Conservation (phyloP, 352 stramenopile genomes). For the Phytophthora pini region DNA sequence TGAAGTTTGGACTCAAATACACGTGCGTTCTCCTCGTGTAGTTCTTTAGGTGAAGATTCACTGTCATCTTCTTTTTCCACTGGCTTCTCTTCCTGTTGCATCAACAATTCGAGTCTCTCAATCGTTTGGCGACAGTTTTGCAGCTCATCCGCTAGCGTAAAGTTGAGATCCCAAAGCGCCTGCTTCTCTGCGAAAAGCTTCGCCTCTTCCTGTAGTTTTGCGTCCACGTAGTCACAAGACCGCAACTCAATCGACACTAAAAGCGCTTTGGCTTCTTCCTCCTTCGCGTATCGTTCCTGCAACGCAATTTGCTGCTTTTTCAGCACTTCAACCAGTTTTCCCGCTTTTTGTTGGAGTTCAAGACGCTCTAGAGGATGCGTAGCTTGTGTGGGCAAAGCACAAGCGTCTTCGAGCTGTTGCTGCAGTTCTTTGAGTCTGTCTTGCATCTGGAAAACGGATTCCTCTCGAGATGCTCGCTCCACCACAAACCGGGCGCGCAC, state of each 20-base stretch:
- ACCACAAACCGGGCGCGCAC: conserved; percentile 65
- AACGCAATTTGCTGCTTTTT: conserved; percentile 31
- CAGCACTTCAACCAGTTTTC: conserved; percentile 27
- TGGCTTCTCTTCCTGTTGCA: conserved; percentile 23
- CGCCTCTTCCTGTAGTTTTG: conserved; percentile 61
- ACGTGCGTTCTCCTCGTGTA: conserved; percentile 44
- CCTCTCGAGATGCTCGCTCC: conserved; percentile 62
- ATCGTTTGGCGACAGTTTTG: conserved; percentile 44
- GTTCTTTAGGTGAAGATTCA: conserved; percentile 17
- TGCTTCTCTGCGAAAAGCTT: conserved; percentile 72
- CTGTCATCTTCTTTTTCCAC: conserved; percentile 1
- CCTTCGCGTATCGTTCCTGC: conserved; percentile 34
- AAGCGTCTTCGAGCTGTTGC: conserved; percentile 48
- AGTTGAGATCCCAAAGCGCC: conserved; percentile 59
- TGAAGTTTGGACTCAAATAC: conserved; percentile 63
- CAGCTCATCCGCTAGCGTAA: conserved; percentile 52
- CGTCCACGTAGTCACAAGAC: conserved; percentile 47
- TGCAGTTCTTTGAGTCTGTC: conserved; percentile 57
- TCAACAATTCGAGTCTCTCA: conserved; percentile 47
- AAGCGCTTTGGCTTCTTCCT: conserved; percentile 48
- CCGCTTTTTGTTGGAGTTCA: conserved; percentile 43
- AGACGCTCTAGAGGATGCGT: conserved; percentile 58
- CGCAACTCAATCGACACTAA: conserved; percentile 57
- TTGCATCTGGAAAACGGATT: conserved; percentile 60
- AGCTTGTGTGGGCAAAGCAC: conserved; percentile 55